These are phyloP conservation scores for Mucor indicus DNA, from an alignment of 371 early-diverging fungal species.

Conservation along the genomic window DNA sequence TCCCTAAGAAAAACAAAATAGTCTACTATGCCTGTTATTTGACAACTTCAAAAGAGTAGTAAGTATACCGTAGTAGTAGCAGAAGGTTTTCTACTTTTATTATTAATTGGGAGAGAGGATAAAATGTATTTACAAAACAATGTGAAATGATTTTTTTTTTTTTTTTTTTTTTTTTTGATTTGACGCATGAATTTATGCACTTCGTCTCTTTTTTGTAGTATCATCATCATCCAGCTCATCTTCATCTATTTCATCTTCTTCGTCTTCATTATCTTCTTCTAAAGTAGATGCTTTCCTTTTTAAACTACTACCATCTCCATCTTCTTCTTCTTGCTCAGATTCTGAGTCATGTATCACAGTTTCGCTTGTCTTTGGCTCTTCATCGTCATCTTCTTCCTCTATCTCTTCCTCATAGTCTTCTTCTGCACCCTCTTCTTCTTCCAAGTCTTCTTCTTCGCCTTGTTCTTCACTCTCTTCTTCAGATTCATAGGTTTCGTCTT, in stretches of 20 bases:
- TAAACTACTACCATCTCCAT: slow-evolving; percentile 5
- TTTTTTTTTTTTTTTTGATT: too few species aligned
- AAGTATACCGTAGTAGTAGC: too few species aligned
- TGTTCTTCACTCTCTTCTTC: slow-evolving; percentile 8
- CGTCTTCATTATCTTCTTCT: slow-evolving; percentile 4
- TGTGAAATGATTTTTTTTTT: too few species aligned
- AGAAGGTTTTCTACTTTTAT: too few species aligned
- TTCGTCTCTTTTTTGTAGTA: not conserved
- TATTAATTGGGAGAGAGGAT: too few species aligned
- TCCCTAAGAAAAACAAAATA: too few species aligned
- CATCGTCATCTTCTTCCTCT: slow-evolving; percentile 13
- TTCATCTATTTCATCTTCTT: slow-evolving; percentile 3
- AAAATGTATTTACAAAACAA: too few species aligned
- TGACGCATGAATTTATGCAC: not conserved
- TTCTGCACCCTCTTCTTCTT: not conserved
- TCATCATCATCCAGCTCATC: slow-evolving; percentile 3
- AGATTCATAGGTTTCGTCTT: not conserved
- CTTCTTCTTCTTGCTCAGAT: slow-evolving; percentile 1
- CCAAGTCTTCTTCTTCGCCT: not conserved
- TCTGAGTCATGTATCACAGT: not conserved
- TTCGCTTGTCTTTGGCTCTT: not conserved
- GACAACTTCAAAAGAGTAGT: not conserved
- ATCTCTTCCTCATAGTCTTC: slow-evolving; percentile 4
- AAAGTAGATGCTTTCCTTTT: not conserved
- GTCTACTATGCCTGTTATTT: too few species aligned